Evolutionary conservation across 2,329 filamentous ascomycete genomes (phyloP).

Genomic region (Eutypella sp.): DNA sequence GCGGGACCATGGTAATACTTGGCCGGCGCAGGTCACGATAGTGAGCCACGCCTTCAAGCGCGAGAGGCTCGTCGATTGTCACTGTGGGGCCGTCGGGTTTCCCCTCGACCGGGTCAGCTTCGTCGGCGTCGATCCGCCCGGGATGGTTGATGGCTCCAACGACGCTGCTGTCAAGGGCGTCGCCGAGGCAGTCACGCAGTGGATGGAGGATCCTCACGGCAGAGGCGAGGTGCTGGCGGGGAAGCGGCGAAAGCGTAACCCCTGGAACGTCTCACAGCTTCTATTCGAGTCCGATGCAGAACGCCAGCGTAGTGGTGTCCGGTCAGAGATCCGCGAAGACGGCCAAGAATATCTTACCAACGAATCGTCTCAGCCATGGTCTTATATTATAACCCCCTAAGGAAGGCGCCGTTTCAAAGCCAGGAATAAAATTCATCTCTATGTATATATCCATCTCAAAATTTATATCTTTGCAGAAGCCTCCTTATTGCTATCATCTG

Average conservation of each 20-base stretch:
- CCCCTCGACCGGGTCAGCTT: constrained; percentile 42
- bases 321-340: constrained; percentile 26
- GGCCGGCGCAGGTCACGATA: constrained; percentile 56
- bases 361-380: constrained; percentile 36
- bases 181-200: constrained; percentile 39
- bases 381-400: no score
- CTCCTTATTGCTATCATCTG: constrained; percentile 21
- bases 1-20: constrained; percentile 41
- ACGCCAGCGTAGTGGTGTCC: constrained; percentile 32
- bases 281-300: constrained; percentile 37
- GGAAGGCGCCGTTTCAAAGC: no score
- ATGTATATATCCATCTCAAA: constrained; percentile 1
- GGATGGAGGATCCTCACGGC: constrained; percentile 50
- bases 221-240: constrained; percentile 36
- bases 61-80: constrained; percentile 55
- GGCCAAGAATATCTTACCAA: constrained; percentile 38
- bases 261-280: constrained; percentile 40
- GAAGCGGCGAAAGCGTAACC: constrained; percentile 47
- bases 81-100: constrained; percentile 59
- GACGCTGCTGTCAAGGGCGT: constrained; percentile 38
- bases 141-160: constrained; percentile 33
- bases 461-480: constrained; percentile 21
- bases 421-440: no score
- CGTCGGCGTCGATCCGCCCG: constrained; percentile 61
- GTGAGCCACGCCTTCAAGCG: constrained; percentile 68